Evolutionary conservation across 2,329 filamentous ascomycete species (phyloP).

Genomic region (Sclerotinia sclerotiorum): DNA sequence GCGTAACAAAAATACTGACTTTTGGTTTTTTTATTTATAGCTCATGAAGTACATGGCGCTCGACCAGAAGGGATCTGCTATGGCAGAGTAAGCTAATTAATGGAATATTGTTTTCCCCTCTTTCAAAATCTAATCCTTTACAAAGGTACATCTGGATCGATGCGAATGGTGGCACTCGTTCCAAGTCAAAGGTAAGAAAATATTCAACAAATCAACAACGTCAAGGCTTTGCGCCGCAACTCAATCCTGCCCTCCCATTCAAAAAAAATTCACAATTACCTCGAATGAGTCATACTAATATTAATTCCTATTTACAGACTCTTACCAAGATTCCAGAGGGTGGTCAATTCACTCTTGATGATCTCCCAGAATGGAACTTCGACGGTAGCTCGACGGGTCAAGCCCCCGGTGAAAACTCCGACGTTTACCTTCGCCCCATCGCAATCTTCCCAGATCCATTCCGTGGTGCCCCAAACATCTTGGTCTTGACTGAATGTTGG

Average conservation of each 20-base stretch:
- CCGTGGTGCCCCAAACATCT: slow-evolving; percentile 84
- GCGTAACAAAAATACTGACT: background rate
- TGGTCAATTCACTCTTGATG: slow-evolving; percentile 49
- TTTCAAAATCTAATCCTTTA: slow-evolving; percentile 22
- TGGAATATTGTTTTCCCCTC: slow-evolving; percentile 42
- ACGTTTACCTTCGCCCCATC: slow-evolving; percentile 91
- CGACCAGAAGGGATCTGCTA: slow-evolving; percentile 82
- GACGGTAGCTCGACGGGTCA: slow-evolving; percentile 90
- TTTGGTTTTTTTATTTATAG: slow-evolving; percentile 49
- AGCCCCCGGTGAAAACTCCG: slow-evolving; percentile 91
- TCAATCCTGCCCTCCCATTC: slow-evolving; percentile 1
- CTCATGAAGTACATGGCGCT: slow-evolving; percentile 90
- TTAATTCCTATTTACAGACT: slow-evolving; percentile 50
- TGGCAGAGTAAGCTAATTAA: slow-evolving; percentile 88
- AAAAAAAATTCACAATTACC: background rate
- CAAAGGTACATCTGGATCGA: slow-evolving; percentile 87
- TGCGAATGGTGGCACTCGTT: slow-evolving; percentile 76
- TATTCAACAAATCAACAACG: background rate
- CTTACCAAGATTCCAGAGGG: slow-evolving; percentile 56
- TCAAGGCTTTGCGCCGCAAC: slow-evolving; percentile 9
- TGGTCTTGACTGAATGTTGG: slow-evolving; percentile 94
- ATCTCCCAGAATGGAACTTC: slow-evolving; percentile 78
- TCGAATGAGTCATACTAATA: slow-evolving; percentile 24
- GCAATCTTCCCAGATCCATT: slow-evolving; percentile 91
- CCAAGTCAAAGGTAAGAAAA: slow-evolving; percentile 87